Evolutionary conservation across 371 early-diverging fungal genomes (phyloP).

Genomic region (Sporodiniella umbellata): DNA sequence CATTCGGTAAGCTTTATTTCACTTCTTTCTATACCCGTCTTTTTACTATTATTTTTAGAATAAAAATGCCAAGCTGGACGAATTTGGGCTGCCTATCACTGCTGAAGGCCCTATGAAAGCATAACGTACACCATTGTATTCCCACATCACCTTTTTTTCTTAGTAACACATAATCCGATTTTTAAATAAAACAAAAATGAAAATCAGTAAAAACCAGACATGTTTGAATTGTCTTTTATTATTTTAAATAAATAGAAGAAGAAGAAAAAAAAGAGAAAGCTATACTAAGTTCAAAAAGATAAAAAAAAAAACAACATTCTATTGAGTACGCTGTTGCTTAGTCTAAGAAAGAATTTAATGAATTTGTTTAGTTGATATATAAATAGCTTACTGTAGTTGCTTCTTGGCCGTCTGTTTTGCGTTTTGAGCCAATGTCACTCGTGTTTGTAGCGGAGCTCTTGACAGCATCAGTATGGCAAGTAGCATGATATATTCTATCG

Average conservation of each 20-base stretch:
- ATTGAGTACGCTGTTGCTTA: neutral
- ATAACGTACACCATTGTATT: too few species aligned
- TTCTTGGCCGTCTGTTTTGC: conserved; percentile 10
- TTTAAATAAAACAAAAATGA: too few species aligned
- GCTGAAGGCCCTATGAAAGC: conserved; percentile 51
- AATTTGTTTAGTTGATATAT: too few species aligned
- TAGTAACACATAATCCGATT: too few species aligned
- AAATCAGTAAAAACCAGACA: too few species aligned
- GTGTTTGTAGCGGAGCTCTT: too few species aligned
- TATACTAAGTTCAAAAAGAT: neutral
- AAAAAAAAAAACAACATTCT: neutral
- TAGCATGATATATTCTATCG: conserved; percentile 67
- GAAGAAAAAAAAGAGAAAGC: neutral
- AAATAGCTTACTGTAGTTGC: too few species aligned
- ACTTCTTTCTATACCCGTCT: neutral
- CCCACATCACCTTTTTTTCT: too few species aligned
- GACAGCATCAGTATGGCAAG: conserved; percentile 61
- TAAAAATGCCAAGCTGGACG: conserved; percentile 47
- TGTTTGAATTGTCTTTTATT: neutral
- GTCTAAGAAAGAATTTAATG: neutral
- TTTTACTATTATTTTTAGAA: conserved; percentile 5
- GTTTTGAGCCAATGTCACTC: too few species aligned
- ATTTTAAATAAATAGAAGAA: neutral
- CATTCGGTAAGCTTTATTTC: conserved; percentile 31
- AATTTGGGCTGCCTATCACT: conserved; percentile 54